A percentile compares a stretch with the other conserved stretches of the same genome.
These are phyloP conservation scores for Papiliotrema nemorosa DNA, from an alignment of 1,284 basidiomycete species.

Conservation along the genomic window DNA sequence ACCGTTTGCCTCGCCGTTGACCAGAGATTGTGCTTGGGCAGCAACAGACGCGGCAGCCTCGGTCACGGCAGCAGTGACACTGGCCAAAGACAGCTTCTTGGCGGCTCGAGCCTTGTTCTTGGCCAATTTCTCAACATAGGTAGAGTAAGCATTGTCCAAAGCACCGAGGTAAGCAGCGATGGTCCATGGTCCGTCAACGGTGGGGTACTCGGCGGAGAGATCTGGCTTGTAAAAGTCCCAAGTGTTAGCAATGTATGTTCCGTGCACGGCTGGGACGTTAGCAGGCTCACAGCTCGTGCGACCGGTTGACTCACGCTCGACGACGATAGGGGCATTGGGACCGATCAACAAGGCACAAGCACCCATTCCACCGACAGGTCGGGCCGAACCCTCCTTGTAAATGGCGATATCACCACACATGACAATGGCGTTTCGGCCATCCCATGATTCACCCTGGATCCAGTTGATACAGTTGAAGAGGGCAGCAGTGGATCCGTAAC, in stretches of 20 bases:
- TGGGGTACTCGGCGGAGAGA: constrained; percentile 63
- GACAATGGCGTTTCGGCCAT: constrained; percentile 95
- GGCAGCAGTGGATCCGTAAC: constrained; percentile 97
- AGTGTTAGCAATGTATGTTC: constrained; percentile 94
- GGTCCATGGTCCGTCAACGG: constrained; percentile 95
- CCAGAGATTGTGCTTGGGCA: constrained; percentile 23
- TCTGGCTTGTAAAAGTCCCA: constrained; percentile 99
- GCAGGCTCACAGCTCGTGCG: not conserved
- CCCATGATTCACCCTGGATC: constrained; percentile 96
- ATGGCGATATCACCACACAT: constrained; percentile 97
- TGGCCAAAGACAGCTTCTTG: constrained; percentile 42
- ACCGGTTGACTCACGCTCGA: constrained; percentile 73
- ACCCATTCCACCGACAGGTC: constrained; percentile 95
- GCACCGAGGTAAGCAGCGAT: constrained; percentile 93
- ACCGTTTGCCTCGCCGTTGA: constrained; percentile 36
- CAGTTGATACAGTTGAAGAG: constrained; percentile 98
- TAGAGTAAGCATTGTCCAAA: constrained; percentile 83
- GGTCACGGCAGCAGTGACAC: constrained; percentile 27
- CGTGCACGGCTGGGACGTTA: constrained; percentile 74
- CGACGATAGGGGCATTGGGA: constrained; percentile 87
- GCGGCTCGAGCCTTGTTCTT: constrained; percentile 52
- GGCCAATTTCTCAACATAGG: constrained; percentile 79
- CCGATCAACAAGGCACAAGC: constrained; percentile 93
- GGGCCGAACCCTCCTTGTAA: constrained; percentile 92
- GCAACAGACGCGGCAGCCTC: constrained; percentile 22